Percentiles rank a stretch among this genome's conserved stretches.
Evolutionary conservation across 208 protist genomes (phyloP).

Genomic region (Acanthamoeba sp.): DNA sequence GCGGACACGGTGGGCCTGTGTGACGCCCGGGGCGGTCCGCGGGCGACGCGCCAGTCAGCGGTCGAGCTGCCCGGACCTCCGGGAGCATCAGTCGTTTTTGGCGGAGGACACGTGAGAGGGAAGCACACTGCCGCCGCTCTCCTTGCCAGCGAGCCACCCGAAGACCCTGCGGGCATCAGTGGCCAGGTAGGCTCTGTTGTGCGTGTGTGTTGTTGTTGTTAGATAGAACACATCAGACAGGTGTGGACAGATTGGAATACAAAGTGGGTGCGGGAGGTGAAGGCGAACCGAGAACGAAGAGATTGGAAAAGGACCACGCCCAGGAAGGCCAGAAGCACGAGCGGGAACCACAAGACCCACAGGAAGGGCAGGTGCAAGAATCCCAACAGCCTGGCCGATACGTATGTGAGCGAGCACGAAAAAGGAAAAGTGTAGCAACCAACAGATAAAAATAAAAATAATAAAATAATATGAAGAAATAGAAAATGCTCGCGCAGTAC

Average conservation of each 20-base stretch:
- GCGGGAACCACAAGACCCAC: slow-evolving; percentile 25
- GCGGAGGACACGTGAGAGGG: not conserved
- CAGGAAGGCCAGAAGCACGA: not conserved
- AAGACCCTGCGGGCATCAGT: not conserved
- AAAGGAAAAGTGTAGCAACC: not conserved
- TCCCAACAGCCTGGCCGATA: not conserved
- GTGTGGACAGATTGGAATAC: not conserved
- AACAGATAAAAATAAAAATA: not conserved
- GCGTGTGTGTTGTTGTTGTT: no score
- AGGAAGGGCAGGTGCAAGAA: slow-evolving; percentile 32
- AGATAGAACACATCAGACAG: no score
- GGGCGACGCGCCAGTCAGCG: no score
- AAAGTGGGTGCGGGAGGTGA: not conserved
- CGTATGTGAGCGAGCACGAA: not conserved
- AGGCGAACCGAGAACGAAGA: slow-evolving; percentile 10
- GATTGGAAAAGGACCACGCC: slow-evolving; percentile 22
- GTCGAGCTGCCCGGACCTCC: no score
- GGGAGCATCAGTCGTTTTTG: slow-evolving; percentile 52
- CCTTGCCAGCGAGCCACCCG: slow-evolving; percentile 9
- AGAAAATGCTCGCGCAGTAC: not conserved
- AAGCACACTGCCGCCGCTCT: not conserved
- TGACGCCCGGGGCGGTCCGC: no score
- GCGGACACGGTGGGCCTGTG: no score
- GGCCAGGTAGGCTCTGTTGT: slow-evolving; percentile 15
- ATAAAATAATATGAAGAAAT: not conserved